Evolutionary conservation across 306 rosid species (phyloP).

Genomic region (Ormosia semicastrata): DNA sequence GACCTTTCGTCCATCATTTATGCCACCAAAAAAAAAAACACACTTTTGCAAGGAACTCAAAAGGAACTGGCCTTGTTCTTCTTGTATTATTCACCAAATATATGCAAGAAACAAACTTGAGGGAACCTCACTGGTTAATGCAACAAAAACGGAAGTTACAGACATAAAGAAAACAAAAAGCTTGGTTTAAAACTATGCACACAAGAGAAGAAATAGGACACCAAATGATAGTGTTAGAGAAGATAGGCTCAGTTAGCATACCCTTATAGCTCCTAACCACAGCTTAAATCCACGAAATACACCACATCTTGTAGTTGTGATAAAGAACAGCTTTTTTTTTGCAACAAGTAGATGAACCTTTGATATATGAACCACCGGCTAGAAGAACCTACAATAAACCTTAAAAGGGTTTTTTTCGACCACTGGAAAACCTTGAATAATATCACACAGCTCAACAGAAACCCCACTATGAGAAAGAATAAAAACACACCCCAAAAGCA

Average conservation of each 20-base stretch:
- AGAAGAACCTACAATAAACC: conserved; percentile 2
- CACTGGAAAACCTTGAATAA: neutral
- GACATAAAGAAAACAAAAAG: neutral
- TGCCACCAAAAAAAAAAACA: neutral
- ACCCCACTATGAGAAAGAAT: conserved; percentile 30
- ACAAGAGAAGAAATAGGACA: neutral
- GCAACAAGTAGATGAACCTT: neutral
- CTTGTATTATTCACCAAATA: neutral
- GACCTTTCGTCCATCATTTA: conserved; percentile 55
- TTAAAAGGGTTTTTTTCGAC: neutral
- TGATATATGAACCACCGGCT: neutral
- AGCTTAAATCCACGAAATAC: conserved; percentile 34
- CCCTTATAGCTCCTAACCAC: conserved; percentile 31
- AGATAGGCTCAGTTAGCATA: neutral
- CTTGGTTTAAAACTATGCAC: neutral
- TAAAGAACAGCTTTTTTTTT: neutral
- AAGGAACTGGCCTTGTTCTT: neutral
- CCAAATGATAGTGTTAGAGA: neutral
- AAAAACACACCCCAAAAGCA: conserved; percentile 18
- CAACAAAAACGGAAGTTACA: conserved; percentile 19
- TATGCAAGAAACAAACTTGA: neutral
- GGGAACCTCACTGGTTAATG: conserved; percentile 12
- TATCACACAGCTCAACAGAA: conserved; percentile 21
- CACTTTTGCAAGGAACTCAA: neutral
- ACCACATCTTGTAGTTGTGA: conserved; percentile 6